Base-by-base conservation (phyloP, 305 asterid species). In the Fraxinus sp. region DNA sequence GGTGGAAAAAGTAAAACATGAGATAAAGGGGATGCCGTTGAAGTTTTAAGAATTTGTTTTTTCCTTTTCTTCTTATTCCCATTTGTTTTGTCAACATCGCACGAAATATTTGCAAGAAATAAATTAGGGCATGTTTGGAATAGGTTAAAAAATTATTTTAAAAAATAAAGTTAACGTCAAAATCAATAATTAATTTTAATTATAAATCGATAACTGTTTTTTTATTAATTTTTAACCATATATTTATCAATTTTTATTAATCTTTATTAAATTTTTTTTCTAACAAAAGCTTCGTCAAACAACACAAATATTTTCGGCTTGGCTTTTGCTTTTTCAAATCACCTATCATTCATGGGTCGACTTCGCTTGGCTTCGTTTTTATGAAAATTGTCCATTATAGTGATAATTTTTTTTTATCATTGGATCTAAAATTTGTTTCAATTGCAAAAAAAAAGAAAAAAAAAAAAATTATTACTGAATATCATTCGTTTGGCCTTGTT, bases 1-100 rank as follows among this genome's bases (percentile, higher is more conserved):
- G 36, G 77, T 81, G 77, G 64, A 6, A 80, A 64, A 84, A 6
- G 39, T 55, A 72, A 46, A 81, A 37, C 24, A 5, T 16, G 77
- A 26, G 52, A 70, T 22, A 55, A 59, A 37, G 83, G 83, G 77
- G 33, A n/a, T 37, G 49, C 30, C 43, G 35, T 64, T 24, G 79
- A 57, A 72, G 77, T 49, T 49, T 70, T 5, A 49, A 35, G 72
- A 9, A 64, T 64, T 62, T 62, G 11, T 62, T 62, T 8, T 64
- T 16, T 7, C 13, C 72, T 8, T 64, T 24, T 24, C 26, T 59
- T 22, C 10, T n/a, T 18, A 3, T 14, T 49, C 59, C 59, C 20
- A 49, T 49, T 3, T 24, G 72, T 64, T 22, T 22, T 9, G 72
- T 64, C 72, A 64, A 64, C 14, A 22, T 57, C 68, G 7, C 62